Evolutionary conservation across 2,329 filamentous ascomycete species (phyloP).

Genomic region (Mollisia scopiformis): DNA sequence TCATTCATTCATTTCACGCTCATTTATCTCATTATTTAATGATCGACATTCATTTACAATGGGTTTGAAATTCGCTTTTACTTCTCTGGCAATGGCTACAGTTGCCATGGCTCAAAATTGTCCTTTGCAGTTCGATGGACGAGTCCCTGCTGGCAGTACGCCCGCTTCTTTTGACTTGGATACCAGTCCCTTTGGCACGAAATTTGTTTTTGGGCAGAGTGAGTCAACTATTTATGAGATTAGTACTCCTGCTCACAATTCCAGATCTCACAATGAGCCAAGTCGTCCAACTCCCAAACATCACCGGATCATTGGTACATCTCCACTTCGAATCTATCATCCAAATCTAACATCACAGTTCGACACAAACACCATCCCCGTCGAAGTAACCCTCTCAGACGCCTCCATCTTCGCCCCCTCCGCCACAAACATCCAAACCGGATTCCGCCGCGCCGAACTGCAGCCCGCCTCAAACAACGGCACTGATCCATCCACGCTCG

Average conservation of each 20-base stretch:
- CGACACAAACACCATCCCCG: conserved; percentile 20
- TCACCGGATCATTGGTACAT: conserved; percentile 43
- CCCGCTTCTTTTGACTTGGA: conserved; percentile 44
- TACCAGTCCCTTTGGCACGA: conserved; percentile 51
- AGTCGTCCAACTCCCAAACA: conserved; percentile 51
- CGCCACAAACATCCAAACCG: conserved; percentile 52
- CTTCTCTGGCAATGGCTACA: conserved; percentile 19
- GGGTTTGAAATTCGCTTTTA: conserved; percentile 14
- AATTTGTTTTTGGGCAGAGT: conserved; percentile 54
- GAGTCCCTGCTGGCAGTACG: conserved; percentile 43
- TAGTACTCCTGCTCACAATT: neutral
- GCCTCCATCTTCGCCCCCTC: conserved; percentile 60
- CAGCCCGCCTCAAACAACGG: conserved; percentile 53
- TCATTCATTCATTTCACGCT: neutral
- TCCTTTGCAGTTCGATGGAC: conserved; percentile 49
- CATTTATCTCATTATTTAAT: neutral
- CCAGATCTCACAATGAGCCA: conserved; percentile 52
- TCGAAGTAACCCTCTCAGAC: conserved; percentile 41
- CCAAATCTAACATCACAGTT: conserved; percentile 11
- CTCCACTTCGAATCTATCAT: neutral
- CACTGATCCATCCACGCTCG: conserved; percentile 53
- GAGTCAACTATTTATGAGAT: conserved; percentile 4
- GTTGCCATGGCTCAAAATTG: conserved; percentile 37
- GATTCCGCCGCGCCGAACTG: conserved; percentile 64
- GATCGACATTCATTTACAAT: conserved; percentile 6